Evolutionary conservation across 805 yeast genomes (phyloP), one percentile per base, ranked within the genome.

Genomic region (Cyberlindnera maritima): DNA sequence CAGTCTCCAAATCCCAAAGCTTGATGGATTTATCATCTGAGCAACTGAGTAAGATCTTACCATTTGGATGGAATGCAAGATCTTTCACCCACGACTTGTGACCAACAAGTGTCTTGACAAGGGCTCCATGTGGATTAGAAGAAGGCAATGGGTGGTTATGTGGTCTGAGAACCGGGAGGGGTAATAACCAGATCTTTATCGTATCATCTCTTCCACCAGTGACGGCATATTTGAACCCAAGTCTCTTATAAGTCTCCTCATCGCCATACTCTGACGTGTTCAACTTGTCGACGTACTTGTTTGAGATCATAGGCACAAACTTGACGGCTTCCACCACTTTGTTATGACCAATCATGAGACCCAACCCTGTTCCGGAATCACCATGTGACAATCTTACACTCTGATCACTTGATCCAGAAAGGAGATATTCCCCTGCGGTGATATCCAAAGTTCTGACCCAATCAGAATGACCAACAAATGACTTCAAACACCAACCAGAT

Each of bases 81-180:
- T 81, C 77, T 50, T 85, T 78, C 1, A 92, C 85, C 98, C 98
- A 91, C 10, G 94, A 86, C 41, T 80, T 79, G 64, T 91, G 97
- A 2, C 94, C 97, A 7, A 67, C 58, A 11, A 88, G 66, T 17
- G 81, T 80, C 20, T 74, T 70, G 1, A 88, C 57, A 21, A 79
- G 67, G 56, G 71, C 74, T 2, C 87, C 92, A 40, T 81, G 79
- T 1, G 86, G 80, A 56, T 81, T 76, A 18, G 77, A 64, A 0
- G 80, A 66, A 0, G 89, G 86, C 36, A 77, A 66, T 8, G 86
- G 85, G 18, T 72, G 67, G 21, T 80, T 63, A 55, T 78, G 79
- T 2, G 82, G 76, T 28, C 76, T 65, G n/a, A 80, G 47, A 9
- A 68, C 71, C 1, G 92, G 91, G 1, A 81, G 63, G 1, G 90